Conservation (phyloP, 371 early-diverging fungal species). For the Circinella minor region DNA sequence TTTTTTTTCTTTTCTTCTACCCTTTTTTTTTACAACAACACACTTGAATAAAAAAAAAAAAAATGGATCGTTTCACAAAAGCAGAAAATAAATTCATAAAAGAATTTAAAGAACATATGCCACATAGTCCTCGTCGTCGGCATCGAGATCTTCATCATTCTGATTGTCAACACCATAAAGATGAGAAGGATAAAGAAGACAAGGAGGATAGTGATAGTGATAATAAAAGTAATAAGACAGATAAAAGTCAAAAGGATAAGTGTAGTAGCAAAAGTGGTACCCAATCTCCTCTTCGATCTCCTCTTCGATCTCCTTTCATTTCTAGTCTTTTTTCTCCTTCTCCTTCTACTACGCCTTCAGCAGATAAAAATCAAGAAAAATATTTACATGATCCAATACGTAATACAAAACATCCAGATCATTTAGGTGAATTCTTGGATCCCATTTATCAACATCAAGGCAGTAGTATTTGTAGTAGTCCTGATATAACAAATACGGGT, state of each 20-base stretch:
- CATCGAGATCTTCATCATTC: background rate
- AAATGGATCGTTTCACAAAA: background rate
- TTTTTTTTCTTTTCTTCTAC: background rate
- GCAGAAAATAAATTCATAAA: background rate
- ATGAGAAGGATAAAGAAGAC: too few species aligned
- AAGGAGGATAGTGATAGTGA: too few species aligned
- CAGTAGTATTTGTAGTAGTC: background rate
- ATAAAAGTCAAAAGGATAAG: background rate
- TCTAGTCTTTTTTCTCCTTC: too few species aligned
- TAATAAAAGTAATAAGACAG: background rate
- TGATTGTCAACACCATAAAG: too few species aligned
- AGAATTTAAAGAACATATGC: background rate
- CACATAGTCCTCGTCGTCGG: background rate
- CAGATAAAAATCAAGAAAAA: background rate
- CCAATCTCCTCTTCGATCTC: background rate
- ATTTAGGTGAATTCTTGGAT: background rate
- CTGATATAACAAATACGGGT: background rate
- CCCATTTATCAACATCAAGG: slow-evolving; percentile 1
- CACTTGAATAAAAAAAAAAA: too few species aligned
- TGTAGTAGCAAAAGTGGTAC: background rate
- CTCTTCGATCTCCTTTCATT: too few species aligned
- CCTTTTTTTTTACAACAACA: background rate
- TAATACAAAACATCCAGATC: background rate
- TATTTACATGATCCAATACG: background rate
- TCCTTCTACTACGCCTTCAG: too few species aligned